Base-by-base conservation (phyloP, 768 basidiomycete species). In the Exsudoporus frostii region DNA sequence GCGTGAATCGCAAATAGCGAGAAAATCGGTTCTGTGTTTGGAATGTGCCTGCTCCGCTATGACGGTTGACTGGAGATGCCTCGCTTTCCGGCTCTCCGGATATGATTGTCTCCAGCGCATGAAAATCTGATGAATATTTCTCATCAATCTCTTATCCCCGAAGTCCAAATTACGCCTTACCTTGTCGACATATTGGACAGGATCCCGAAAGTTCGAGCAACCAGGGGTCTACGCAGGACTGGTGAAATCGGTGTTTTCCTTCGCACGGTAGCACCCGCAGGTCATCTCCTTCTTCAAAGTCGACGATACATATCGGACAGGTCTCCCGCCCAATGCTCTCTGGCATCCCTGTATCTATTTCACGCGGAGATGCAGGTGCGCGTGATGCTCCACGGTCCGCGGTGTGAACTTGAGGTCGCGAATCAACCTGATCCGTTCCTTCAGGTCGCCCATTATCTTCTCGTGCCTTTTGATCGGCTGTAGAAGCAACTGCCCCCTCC, bases 241-340 rank as follows among this genome's bases (percentile, higher is more conserved):
- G 85, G 64, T 98, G 95, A 74, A 96, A 98, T 53, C 81, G 78
- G 66, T 98, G 95, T 58, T 90, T 85, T 42, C 88, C 89, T 65
- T 94, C 90, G 70, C 95, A 98, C 1, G 94, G 95, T 44, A 98
- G 72, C 37, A 96, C 79, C 22, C 95, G 85, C 14, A 97, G 71
- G 67, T 96, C 91, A 62, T 98, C 95, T 1, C 93, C 95, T 55
- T 90, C 88, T 67, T 94, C 90, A 62, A 98, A 98, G 61, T 96
- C 93, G 41, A 91, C 78, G 54, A 98, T 87, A 69, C 95, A 98
- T 55, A 98, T 98, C 5, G 95, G 94, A 72, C 95, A 98, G 13
- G 87, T 92, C 69, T 93, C 89, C 36, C 82, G 80, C 5, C 88
- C 88, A 33, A 91, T 90, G 14, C 80, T 77, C 36, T 78, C 82